A percentile compares a stretch with the other conserved stretches of the same genome.
Conservation (phyloP, 2,329 filamentous ascomycete species). For the Calonectria fujianensis region DNA sequence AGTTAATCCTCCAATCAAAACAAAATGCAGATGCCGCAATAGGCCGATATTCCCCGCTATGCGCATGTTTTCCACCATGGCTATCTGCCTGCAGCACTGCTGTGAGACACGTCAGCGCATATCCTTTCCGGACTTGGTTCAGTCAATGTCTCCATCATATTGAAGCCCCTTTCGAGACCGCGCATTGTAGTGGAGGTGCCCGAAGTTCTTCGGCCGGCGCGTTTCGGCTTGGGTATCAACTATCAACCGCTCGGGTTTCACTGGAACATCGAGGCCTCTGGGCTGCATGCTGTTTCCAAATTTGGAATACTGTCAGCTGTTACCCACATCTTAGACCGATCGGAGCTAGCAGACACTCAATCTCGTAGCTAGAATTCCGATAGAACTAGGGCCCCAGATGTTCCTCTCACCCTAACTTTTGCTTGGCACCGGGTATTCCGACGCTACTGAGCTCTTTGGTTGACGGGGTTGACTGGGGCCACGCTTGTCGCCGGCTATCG, state of each 20-base stretch:
- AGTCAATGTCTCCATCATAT: neutral
- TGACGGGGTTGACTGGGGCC: neutral
- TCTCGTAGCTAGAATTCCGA: neutral
- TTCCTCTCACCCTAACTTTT: neutral
- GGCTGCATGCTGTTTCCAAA: neutral
- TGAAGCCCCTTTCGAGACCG: neutral
- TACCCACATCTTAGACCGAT: neutral
- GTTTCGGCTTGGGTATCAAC: neutral
- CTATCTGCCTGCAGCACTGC: neutral
- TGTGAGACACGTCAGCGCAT: constrained; percentile 5
- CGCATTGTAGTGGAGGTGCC: neutral
- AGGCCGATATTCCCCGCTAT: neutral
- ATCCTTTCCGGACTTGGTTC: neutral
- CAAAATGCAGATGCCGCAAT: neutral
- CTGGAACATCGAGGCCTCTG: neutral
- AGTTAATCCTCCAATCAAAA: constrained; percentile 7
- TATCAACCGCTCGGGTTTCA: neutral
- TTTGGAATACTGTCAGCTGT: constrained; percentile 1
- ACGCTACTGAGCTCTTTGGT: neutral
- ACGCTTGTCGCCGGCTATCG: neutral
- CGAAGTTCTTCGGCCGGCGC: neutral
- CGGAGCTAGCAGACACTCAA: constrained; percentile 3
- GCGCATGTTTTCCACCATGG: neutral
- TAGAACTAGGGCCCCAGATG: neutral
- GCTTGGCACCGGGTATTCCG: neutral